A percentile compares a stretch with the other conserved stretches of the same genome.
phyloP scores from a whole-genome alignment of 2,329 filamentous ascomycete species.

The Colletotrichum neosansevieriae region DNA sequence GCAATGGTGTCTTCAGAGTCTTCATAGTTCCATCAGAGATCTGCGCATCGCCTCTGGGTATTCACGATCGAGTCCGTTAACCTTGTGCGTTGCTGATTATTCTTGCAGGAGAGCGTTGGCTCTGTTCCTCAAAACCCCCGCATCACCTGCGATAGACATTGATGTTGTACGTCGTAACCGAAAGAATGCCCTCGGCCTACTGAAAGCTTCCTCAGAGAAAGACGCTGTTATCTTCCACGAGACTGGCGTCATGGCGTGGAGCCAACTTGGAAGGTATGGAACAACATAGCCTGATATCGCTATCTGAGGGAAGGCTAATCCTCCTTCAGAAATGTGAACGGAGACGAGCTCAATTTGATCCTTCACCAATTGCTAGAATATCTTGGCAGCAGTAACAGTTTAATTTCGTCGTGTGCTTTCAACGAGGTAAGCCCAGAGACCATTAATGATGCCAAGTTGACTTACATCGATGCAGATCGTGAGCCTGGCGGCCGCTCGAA shows the following conservation, averaged over 20 bases:
- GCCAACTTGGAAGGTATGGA: conserved; percentile 79
- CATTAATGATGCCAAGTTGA: conserved; percentile 10
- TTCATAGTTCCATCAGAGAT: conserved; percentile 88
- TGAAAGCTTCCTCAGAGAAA: conserved; percentile 79
- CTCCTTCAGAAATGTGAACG: conserved; percentile 70
- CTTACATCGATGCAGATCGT: conserved; percentile 60
- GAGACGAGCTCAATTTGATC: conserved; percentile 88
- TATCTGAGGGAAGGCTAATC: conserved; percentile 12
- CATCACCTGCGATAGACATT: conserved; percentile 48
- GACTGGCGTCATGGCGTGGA: conserved; percentile 86
- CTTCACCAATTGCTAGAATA: conserved; percentile 88
- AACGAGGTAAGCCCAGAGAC: conserved; percentile 70
- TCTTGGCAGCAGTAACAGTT: conserved; percentile 83
- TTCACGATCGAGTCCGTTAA: conserved; percentile 43
- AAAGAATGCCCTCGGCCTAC: conserved; percentile 75
- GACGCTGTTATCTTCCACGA: conserved; percentile 78
- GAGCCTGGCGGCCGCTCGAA: conserved; percentile 75
- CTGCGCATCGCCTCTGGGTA: conserved; percentile 84
- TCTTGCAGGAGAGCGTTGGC: conserved; percentile 69
- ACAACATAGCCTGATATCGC: neutral
- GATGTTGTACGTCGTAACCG: conserved; percentile 72
- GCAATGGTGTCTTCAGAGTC: conserved; percentile 83
- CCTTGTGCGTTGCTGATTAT: conserved; percentile 40
- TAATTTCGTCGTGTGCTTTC: conserved; percentile 85
- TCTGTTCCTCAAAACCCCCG: conserved; percentile 68